These are phyloP conservation scores for Aspergillus sp. DNA, from an alignment of 2,329 filamentous ascomycete genomes.

Conservation along the genomic window DNA sequence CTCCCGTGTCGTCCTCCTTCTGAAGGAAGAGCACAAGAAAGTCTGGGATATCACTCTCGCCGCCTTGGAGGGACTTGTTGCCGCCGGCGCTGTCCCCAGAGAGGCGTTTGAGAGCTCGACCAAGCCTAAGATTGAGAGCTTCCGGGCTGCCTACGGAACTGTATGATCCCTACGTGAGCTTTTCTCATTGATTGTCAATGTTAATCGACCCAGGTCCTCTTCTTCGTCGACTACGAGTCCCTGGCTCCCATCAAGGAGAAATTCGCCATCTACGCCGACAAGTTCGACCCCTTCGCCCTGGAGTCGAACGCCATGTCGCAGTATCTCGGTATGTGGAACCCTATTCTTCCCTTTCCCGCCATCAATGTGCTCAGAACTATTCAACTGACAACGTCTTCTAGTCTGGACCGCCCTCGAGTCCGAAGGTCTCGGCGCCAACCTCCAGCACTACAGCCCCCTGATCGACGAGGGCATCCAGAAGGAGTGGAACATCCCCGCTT, in stretches of 20 bases:
- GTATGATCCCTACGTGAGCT: constrained; percentile 48
- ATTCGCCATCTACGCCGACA: constrained; percentile 73
- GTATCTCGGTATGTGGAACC: constrained; percentile 48
- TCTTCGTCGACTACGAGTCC: constrained; percentile 73
- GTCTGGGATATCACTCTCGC: constrained; percentile 78
- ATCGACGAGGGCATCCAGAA: constrained; percentile 69
- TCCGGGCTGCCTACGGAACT: constrained; percentile 73
- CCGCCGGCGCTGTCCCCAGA: constrained; percentile 53
- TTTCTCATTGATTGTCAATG: neutral
- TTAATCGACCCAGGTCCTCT: constrained; percentile 56
- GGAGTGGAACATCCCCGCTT: constrained; percentile 67
- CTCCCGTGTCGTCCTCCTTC: constrained; percentile 72
- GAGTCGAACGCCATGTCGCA: constrained; percentile 81
- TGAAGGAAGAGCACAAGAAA: constrained; percentile 81
- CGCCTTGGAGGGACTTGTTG: constrained; percentile 49
- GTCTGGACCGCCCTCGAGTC: constrained; percentile 78
- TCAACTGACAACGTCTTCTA: constrained; percentile 7
- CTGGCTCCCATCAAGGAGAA: constrained; percentile 60
- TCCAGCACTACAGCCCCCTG: constrained; percentile 90
- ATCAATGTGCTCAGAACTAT: neutral
- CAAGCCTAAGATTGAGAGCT: constrained; percentile 52
- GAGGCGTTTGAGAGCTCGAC: constrained; percentile 48
- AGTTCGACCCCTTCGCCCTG: constrained; percentile 72
- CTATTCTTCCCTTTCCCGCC: neutral
- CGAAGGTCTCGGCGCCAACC: constrained; percentile 80